A percentile compares a stretch with the other conserved stretches of the same genome.
Conservation (phyloP, 176 grass and related monocot genomes). For the Lolium rigidum region DNA sequence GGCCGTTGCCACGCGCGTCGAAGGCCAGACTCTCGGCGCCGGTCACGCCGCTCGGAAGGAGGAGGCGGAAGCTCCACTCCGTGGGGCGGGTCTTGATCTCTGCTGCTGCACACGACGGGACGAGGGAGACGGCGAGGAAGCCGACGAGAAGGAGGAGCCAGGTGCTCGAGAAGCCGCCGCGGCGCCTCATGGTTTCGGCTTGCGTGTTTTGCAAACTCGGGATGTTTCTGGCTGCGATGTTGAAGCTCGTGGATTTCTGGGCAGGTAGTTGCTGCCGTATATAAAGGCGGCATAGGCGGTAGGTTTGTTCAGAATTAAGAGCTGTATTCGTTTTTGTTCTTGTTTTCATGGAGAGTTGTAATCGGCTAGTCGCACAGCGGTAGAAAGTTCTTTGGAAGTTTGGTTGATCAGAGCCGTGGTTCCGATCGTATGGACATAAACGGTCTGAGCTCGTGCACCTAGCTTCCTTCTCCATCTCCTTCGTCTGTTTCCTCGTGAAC, state of each 20-base stretch:
- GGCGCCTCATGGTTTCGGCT: not conserved
- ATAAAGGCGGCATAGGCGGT: not conserved
- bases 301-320: not conserved
- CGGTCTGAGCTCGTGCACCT: not conserved
- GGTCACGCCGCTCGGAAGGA: not conserved
- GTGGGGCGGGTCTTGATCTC: not conserved
- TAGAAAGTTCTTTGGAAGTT: not conserved
- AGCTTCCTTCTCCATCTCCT: not conserved
- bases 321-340: not conserved
- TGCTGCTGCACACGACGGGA: not conserved
- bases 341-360: not conserved
- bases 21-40: slow-evolving; percentile 20
- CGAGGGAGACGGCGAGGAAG: not conserved
- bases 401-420: not conserved
- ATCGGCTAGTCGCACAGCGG: not conserved
- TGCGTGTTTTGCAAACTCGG: not conserved
- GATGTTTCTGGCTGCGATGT: not conserved
- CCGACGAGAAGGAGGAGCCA: not conserved
- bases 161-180: not conserved
- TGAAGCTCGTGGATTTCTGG: not conserved
- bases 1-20: slow-evolving; percentile 29
- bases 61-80: not conserved
- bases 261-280: not conserved
- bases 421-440: not conserved
- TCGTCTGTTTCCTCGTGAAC: too few species aligned